Conservation (phyloP, 2,329 filamentous ascomycete genomes). For the Albifimbria verrucaria region DNA sequence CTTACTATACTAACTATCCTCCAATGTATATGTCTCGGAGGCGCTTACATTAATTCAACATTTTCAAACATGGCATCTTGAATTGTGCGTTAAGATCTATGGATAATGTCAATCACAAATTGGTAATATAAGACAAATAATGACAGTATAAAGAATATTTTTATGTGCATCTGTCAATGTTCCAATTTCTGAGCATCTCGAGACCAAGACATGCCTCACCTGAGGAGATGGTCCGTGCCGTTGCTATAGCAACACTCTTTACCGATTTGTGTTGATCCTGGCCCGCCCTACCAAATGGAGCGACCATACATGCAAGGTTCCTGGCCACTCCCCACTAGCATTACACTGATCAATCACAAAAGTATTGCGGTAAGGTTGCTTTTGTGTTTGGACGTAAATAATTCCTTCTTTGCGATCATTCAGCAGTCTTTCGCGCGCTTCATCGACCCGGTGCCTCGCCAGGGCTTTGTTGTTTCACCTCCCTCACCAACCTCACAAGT, state of each 20-base stretch:
- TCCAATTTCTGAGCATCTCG: too few species aligned
- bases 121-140: too few species aligned
- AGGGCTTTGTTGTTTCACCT: not conserved
- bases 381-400: not conserved
- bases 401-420: not conserved
- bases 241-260: not conserved
- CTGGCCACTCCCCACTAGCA: not conserved
- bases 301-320: not conserved
- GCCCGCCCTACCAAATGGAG: not conserved
- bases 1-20: too few species aligned
- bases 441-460: not conserved
- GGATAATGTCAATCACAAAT: too few species aligned
- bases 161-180: too few species aligned
- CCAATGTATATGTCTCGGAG: too few species aligned
- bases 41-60: too few species aligned
- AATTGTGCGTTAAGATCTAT: too few species aligned
- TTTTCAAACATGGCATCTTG: too few species aligned
- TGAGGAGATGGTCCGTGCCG: not conserved
- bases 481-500: slow-evolving; percentile 7
- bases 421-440: not conserved
- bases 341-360: not conserved
- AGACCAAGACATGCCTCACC: too few species aligned
- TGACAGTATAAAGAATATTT: too few species aligned
- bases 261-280: not conserved
- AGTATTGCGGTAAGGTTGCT: not conserved